Evolutionary conservation across 208 protist species (phyloP), one percentile per base, ranked within the genome.

Genomic region (Leishmania mexicana): DNA sequence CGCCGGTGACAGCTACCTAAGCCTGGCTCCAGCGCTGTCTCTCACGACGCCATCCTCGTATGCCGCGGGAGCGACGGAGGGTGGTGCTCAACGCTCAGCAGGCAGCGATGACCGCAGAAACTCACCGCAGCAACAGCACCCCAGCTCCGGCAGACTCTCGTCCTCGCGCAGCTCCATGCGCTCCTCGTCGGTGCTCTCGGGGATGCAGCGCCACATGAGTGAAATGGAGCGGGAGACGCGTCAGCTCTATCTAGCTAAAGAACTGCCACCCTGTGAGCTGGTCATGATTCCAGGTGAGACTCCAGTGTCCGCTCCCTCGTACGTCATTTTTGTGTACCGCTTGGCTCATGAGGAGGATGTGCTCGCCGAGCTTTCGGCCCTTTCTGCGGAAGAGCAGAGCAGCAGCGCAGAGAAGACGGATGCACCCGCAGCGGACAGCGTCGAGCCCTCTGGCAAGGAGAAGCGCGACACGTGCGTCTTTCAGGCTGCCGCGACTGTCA

Each of bases 291-390:
- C 83, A 35, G 47, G 38, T n/a, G 47, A 64, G 1, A 57, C 35
- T 28, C n/a, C 62, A 38, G 24, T 78, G 8, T 74, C 70, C 17
- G 51, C 81, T 28, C 24, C 10, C 21, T 62, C 75, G 10, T 81
- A 57, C 8, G 76, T 88, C 5, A 49, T 93, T 35, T 90, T 93
- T 78, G 57, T 93, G 35, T 91, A 93, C 64, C 88, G 82, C 58
- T 71, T 93, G 65, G 51, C 21, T 45, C 71, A 85, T 40, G 81
- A 91, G 51, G 90, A 85, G 5, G 81, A 83, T 11, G 84, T 93
- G 19, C n/a, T 90, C 31, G 81, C 83, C 0, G 67, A 62, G 3
- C 31, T 83, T 17, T 62, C 58, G 2, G 79, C 54, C n/a, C 70
- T 76, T 24, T 53, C 38, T 45, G 71, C 67, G 58, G 28, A 24